Conservation (phyloP, 371 early-diverging fungal genomes). For the Dinochytrium kinnereticum region DNA sequence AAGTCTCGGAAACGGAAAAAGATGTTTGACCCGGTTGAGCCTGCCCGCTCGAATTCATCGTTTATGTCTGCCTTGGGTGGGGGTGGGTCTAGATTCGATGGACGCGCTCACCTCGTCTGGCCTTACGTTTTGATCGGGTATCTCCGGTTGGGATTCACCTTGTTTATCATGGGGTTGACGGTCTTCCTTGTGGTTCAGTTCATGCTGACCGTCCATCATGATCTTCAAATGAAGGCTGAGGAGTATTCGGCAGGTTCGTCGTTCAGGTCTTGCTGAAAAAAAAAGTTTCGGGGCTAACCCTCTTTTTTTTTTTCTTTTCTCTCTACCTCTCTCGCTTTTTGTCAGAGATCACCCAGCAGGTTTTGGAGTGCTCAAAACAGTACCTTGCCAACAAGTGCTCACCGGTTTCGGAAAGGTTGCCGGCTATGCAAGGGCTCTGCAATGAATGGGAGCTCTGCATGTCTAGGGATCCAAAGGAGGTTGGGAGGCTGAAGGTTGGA, state of each 20-base stretch:
- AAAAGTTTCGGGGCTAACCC: no score
- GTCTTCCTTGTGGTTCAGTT: slow-evolving; percentile 65
- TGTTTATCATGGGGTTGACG: slow-evolving; percentile 46
- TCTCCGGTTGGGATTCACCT: slow-evolving; percentile 32
- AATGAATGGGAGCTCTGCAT: slow-evolving; percentile 81
- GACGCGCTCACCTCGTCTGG: slow-evolving; percentile 15
- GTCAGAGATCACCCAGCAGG: slow-evolving; percentile 65
- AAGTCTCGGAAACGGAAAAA: slow-evolving; percentile 4
- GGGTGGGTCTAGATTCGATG: background rate
- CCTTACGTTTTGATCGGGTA: slow-evolving; percentile 35
- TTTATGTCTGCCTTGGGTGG: background rate
- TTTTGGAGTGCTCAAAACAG: slow-evolving; percentile 67
- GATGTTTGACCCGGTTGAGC: background rate
- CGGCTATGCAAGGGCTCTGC: slow-evolving; percentile 78
- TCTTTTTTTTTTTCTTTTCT: no score
- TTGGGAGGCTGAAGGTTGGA: slow-evolving; percentile 71
- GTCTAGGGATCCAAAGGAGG: slow-evolving; percentile 70
- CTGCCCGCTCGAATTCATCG: background rate
- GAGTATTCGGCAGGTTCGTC: slow-evolving; percentile 66
- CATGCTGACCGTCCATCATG: slow-evolving; percentile 66
- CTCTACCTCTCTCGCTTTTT: background rate
- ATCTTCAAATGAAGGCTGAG: slow-evolving; percentile 69
- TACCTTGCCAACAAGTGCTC: slow-evolving; percentile 80
- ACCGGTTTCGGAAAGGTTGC: slow-evolving; percentile 68
- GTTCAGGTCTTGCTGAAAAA: no score